Conservation (phyloP, 2,329 filamentous ascomycete species). For the Colletotrichum plurivorum region DNA sequence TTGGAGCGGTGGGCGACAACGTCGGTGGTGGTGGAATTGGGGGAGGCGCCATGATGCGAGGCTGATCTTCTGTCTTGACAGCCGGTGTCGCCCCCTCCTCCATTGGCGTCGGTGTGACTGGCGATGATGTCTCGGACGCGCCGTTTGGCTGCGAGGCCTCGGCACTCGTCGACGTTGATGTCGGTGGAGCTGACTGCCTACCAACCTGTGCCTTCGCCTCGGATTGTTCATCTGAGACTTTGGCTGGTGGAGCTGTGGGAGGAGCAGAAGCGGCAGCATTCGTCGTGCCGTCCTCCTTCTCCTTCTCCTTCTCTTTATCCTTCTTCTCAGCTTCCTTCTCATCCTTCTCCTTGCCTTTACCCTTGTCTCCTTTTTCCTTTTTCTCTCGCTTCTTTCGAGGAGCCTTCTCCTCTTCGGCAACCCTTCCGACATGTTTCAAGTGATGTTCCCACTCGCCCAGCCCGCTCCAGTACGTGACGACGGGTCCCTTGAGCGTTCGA, state of each 20-base stretch:
- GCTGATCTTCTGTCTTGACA: conserved; percentile 33
- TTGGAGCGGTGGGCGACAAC: conserved; percentile 43
- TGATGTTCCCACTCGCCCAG: conserved; percentile 85
- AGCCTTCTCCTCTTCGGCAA: conserved; percentile 73
- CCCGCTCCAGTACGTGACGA: conserved; percentile 96
- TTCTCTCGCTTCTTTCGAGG: conserved; percentile 69
- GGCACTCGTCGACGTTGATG: conserved; percentile 3
- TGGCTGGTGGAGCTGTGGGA: background rate
- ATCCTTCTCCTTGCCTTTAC: conserved; percentile 48
- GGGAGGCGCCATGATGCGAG: conserved; percentile 30
- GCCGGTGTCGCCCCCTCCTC: background rate
- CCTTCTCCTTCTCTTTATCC: conserved; percentile 49
- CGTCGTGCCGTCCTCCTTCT: conserved; percentile 36
- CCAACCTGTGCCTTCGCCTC: background rate
- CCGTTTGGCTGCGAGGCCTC: conserved; percentile 6
- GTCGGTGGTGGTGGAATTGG: conserved; percentile 33
- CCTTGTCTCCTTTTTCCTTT: conserved; percentile 57
- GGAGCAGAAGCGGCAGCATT: conserved; percentile 33
- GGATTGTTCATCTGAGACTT: conserved; percentile 4
- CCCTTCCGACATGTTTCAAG: conserved; percentile 78
- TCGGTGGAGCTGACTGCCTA: conserved; percentile 3
- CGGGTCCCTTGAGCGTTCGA: conserved; percentile 87
- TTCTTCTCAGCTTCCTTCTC: conserved; percentile 41
- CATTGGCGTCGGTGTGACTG: background rate
- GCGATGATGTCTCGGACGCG: conserved; percentile 4